phyloP scores from a whole-genome alignment of 345 rosid species.

The Hirschfeldia incana region DNA sequence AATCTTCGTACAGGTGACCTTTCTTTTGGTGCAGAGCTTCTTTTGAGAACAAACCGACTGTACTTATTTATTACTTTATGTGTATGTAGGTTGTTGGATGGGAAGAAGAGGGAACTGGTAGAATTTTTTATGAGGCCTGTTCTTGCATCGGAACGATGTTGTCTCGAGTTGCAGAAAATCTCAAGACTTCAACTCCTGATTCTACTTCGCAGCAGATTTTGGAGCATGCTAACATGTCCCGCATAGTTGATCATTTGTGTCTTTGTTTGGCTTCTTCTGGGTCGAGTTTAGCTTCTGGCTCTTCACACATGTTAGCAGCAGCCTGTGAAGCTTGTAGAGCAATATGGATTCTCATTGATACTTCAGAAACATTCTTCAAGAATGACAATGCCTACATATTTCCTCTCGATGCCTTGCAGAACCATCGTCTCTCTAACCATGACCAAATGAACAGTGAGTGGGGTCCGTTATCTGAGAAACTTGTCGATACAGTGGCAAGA shows the following conservation, averaged over 20 bases:
- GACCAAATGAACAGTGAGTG: conserved; percentile 63
- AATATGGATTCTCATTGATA: conserved; percentile 72
- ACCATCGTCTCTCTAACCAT: conserved; percentile 53
- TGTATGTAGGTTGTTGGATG: conserved; percentile 58
- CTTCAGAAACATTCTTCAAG: conserved; percentile 54
- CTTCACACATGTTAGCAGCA: conserved; percentile 71
- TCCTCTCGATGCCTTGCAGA: conserved; percentile 67
- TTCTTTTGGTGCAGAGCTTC: conserved; percentile 7
- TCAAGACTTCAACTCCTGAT: conserved; percentile 54
- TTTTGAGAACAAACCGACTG: conserved; percentile 7
- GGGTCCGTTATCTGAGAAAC: conserved; percentile 62
- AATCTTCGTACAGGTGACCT: conserved; percentile 77
- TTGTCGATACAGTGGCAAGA: conserved; percentile 65
- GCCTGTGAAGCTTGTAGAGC: conserved; percentile 85
- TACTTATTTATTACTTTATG: conserved; percentile 20
- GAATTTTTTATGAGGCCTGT: conserved; percentile 65
- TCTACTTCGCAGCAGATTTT: conserved; percentile 58
- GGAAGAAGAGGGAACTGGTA: conserved; percentile 68
- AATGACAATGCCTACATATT: conserved; percentile 52
- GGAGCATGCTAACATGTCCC: conserved; percentile 80
- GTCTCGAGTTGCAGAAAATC: conserved; percentile 59
- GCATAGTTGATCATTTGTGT: conserved; percentile 74
- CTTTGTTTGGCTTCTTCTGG: conserved; percentile 84
- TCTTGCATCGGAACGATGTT: conserved; percentile 65
- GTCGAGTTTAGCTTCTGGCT: conserved; percentile 70